Conservation (phyloP, 495 filamentous ascomycete genomes). For the Letharia lupina region DNA sequence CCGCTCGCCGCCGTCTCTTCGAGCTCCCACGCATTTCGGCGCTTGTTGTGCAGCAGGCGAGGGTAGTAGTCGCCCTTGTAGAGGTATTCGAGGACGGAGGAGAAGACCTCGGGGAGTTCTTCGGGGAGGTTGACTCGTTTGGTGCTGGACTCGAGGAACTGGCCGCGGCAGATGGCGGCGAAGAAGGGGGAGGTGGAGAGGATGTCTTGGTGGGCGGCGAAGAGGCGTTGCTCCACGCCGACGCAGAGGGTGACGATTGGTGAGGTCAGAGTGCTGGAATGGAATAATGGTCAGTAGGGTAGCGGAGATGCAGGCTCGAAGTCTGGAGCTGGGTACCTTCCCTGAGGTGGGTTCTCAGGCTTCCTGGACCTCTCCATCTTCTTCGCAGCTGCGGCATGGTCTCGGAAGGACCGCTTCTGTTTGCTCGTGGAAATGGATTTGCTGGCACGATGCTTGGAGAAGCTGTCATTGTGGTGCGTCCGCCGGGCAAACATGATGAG, state of each 20-base stretch:
- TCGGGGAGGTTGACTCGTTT: conserved; percentile 73
- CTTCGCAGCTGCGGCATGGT: conserved; percentile 27
- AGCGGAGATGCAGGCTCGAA: not conserved
- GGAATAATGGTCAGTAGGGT: not conserved
- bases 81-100: conserved; percentile 80
- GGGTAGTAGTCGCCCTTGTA: conserved; percentile 95
- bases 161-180: conserved; percentile 43
- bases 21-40: conserved; percentile 60
- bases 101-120: conserved; percentile 84
- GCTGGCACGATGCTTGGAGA: conserved; percentile 40
- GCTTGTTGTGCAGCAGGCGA: conserved; percentile 61
- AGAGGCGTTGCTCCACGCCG: conserved; percentile 70
- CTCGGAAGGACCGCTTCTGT: conserved; percentile 28
- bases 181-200: conserved; percentile 75
- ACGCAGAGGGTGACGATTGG: conserved; percentile 73
- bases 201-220: conserved; percentile 84
- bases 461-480: conserved; percentile 33
- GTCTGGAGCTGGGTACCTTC: conserved; percentile 31
- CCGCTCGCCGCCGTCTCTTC: conserved; percentile 42
- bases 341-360: conserved; percentile 30
- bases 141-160: conserved; percentile 53
- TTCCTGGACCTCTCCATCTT: conserved; percentile 28
- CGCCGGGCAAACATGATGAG: conserved; percentile 24
- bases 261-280: conserved; percentile 49
- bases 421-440: conserved; percentile 34